These are phyloP conservation scores for Escallonia rubra DNA, from an alignment of 129 eudicot species.

Conservation along the genomic window DNA sequence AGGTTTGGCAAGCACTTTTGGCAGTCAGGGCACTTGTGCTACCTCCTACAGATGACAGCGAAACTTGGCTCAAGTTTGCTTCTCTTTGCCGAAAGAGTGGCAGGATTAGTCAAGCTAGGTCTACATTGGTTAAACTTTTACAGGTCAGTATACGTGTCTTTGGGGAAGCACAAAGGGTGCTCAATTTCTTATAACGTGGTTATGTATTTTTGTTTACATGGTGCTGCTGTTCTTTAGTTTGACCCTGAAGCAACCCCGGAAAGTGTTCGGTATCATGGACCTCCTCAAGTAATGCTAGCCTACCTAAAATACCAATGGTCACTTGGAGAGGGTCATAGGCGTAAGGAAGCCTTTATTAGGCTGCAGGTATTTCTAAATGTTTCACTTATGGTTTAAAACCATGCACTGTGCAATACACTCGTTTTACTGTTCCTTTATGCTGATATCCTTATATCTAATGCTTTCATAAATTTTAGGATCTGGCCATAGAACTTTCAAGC, in stretches of 20 bases:
- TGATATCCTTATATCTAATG: too few species aligned
- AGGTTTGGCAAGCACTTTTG: slow-evolving; percentile 99
- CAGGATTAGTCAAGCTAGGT: slow-evolving; percentile 86
- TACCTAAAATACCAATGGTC: slow-evolving; percentile 93
- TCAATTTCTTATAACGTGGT: neutral
- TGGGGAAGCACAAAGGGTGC: neutral
- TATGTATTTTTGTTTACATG: neutral
- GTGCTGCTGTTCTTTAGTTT: slow-evolving; percentile 39
- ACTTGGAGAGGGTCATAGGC: slow-evolving; percentile 92
- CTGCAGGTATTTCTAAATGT: slow-evolving; percentile 54
- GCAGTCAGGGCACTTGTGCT: slow-evolving; percentile 88
- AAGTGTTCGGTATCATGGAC: slow-evolving; percentile 68
- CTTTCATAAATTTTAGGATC: slow-evolving; percentile 38
- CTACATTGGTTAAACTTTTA: slow-evolving; percentile 81
- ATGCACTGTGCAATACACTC: neutral
- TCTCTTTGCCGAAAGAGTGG: slow-evolving; percentile 95
- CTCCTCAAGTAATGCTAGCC: slow-evolving; percentile 89
- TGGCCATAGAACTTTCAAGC: slow-evolving; percentile 67
- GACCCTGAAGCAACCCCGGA: slow-evolving; percentile 93
- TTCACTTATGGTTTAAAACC: neutral
- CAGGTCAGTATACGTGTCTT: slow-evolving; percentile 50
- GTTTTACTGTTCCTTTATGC: neutral
- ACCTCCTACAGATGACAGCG: slow-evolving; percentile 92
- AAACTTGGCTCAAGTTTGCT: slow-evolving; percentile 94
- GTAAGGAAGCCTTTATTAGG: slow-evolving; percentile 84